Base-by-base conservation (phyloP, 1,284 basidiomycete species). In the Volvariella volvacea region DNA sequence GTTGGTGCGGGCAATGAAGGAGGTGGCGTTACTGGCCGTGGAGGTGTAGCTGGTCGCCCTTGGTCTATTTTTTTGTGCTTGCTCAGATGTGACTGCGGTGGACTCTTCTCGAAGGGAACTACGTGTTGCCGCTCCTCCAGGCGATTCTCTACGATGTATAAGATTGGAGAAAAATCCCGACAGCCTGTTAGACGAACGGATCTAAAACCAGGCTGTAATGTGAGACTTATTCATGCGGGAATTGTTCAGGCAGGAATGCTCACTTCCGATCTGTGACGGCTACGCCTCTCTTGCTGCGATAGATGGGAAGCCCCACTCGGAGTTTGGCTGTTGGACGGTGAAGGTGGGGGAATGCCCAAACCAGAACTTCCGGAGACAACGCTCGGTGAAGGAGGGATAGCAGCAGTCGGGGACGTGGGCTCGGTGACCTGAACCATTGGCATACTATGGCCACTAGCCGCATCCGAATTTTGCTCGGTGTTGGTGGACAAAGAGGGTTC, bases 141-240 rank as follows among this genome's bases (percentile, higher is more conserved):
- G 51, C 32, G 59, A 62, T 42, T 87, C 84, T 42, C 84, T 74
- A 41, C 85, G 76, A 56, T 85, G 79, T 6, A 89, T 85, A 45
- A 89, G 70, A 55, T 76, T 78, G n/a, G 77, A 82, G 59, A 89
- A 79, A 62, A 89, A 88, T 17, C 86, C 87, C 34, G 86, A 89
- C 36, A 89, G 69, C 21, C 87, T 74, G 58, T 80, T 86, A 22
- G 80, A 71, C 25, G 81, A 65, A 47, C 84, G 80, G 48, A 62
- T 60, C 76, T 83, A 59, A 49, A 51, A 50, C 45, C 50, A n/a
- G n/a, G n/a, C n/a, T n/a, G n/a, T n/a, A n/a, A n/a, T n/a, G 43
- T 37, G 16, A 42, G 43, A 39, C 46, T 42, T 33, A 31, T 15
- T 25, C 9, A 22, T 45, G 36, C 46, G 41, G 33, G 36, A 25